phyloP scores from a whole-genome alignment of 768 basidiomycete genomes.

The Boletus barrowsii region DNA sequence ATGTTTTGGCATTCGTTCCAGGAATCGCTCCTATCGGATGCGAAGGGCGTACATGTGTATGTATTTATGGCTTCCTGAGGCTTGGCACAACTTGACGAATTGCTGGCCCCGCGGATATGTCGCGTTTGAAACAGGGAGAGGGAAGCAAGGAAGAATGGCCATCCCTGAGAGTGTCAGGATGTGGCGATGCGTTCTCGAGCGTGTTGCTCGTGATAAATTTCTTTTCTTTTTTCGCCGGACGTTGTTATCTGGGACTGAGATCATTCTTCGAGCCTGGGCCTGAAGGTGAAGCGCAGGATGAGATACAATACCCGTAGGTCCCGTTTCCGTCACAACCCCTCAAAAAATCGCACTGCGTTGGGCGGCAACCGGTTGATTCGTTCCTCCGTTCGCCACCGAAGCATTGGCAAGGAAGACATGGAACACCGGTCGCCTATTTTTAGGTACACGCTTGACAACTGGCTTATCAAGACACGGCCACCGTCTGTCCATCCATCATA shows the following conservation, averaged over 20 bases:
- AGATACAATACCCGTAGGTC: neutral
- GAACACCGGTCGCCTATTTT: neutral
- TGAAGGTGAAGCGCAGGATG: neutral
- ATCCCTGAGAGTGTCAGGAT: too few relatives aligned
- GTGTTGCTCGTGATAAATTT: neutral
- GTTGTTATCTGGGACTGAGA: neutral
- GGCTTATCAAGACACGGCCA: conserved; percentile 3
- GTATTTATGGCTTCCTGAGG: neutral
- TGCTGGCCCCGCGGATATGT: neutral
- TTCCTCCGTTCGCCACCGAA: conserved; percentile 7
- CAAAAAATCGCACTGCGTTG: neutral
- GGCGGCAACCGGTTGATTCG: neutral
- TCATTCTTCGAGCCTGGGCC: neutral
- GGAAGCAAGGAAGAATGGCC: too few relatives aligned
- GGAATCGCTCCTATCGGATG: neutral
- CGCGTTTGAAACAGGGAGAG: too few relatives aligned
- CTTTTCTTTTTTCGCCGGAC: too few relatives aligned
- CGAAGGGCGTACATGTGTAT: neutral
- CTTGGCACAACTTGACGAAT: neutral
- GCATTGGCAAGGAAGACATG: neutral
- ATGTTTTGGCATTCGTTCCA: too few relatives aligned
- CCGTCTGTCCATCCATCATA: too few relatives aligned
- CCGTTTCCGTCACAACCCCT: neutral
- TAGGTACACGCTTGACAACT: neutral
- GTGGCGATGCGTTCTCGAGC: too few relatives aligned